These are phyloP conservation scores for Melaleuca quinquenervia DNA, from an alignment of 345 rosid genomes.

Conservation along the genomic window DNA sequence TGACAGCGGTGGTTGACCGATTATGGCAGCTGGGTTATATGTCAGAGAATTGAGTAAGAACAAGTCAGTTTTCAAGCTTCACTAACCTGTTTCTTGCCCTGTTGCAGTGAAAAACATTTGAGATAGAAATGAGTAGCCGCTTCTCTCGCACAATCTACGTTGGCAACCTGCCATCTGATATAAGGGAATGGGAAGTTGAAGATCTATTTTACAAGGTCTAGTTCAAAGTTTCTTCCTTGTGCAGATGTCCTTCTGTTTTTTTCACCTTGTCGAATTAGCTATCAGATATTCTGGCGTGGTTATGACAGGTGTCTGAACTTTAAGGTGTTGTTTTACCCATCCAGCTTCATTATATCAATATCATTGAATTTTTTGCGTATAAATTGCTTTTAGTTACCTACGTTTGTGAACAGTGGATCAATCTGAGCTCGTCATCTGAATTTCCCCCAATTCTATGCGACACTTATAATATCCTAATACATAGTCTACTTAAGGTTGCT, in stretches of 20 bases:
- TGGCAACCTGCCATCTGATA: constrained; percentile 90
- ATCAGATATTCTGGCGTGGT: not conserved
- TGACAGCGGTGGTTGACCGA: not conserved
- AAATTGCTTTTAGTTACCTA: not conserved
- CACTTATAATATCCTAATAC: not conserved
- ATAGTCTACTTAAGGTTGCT: not conserved
- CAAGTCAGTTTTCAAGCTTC: constrained; percentile 1
- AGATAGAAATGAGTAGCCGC: constrained; percentile 73
- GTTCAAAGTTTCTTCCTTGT: not conserved
- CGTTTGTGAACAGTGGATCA: not conserved
- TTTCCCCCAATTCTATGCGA: not conserved
- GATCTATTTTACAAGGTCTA: constrained; percentile 93
- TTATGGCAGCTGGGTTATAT: not conserved
- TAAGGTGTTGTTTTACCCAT: not conserved
- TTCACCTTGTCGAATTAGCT: not conserved
- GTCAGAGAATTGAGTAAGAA: not conserved
- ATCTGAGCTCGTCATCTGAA: not conserved
- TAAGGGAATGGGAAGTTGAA: constrained; percentile 80
- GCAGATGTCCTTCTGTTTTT: not conserved
- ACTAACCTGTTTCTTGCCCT: constrained; percentile 2
- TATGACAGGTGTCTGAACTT: not conserved
- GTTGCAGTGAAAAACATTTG: constrained; percentile 26
- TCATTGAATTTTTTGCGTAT: not conserved
- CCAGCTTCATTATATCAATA: not conserved
- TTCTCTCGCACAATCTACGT: constrained; percentile 96